Evolutionary conservation across 2,329 filamentous ascomycete genomes (phyloP).

Genomic region (Alternaria viburni): DNA sequence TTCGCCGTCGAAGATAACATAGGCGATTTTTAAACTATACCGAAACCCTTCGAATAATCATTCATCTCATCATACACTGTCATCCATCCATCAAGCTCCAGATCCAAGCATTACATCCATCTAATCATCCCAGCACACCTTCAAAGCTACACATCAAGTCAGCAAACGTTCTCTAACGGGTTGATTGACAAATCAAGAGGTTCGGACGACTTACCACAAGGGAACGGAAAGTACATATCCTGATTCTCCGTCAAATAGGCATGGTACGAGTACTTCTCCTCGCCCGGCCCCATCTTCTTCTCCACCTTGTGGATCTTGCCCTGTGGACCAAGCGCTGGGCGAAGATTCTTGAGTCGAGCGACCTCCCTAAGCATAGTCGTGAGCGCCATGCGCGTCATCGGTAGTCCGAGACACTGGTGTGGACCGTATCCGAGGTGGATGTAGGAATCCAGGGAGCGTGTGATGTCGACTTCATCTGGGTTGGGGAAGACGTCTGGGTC

Average conservation of each 20-base stretch:
- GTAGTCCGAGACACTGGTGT: constrained; percentile 52
- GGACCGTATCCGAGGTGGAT: constrained; percentile 53
- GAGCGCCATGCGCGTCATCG: constrained; percentile 52
- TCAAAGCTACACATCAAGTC: constrained; percentile 26
- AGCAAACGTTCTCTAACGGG: background rate
- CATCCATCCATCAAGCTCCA: background rate
- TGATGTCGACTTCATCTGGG: constrained; percentile 49
- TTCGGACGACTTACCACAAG: constrained; percentile 48
- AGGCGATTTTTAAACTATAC: background rate
- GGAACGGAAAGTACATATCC: constrained; percentile 56
- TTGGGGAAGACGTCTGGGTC: constrained; percentile 52
- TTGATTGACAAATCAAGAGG: no score
- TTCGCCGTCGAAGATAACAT: background rate
- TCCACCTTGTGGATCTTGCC: constrained; percentile 53
- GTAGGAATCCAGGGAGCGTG: constrained; percentile 51
- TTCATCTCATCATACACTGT: background rate
- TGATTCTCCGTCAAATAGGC: constrained; percentile 57
- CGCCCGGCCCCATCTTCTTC: constrained; percentile 34
- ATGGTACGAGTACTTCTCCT: constrained; percentile 47
- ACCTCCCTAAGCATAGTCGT: constrained; percentile 56
- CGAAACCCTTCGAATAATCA: background rate
- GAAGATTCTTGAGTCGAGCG: constrained; percentile 48
- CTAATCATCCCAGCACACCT: constrained; percentile 39
- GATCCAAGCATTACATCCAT: background rate
- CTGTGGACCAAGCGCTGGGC: constrained; percentile 49